Evolutionary conservation across 192 early-diverging fungal genomes (phyloP).

Genomic region (Umbelopsis sp.): DNA sequence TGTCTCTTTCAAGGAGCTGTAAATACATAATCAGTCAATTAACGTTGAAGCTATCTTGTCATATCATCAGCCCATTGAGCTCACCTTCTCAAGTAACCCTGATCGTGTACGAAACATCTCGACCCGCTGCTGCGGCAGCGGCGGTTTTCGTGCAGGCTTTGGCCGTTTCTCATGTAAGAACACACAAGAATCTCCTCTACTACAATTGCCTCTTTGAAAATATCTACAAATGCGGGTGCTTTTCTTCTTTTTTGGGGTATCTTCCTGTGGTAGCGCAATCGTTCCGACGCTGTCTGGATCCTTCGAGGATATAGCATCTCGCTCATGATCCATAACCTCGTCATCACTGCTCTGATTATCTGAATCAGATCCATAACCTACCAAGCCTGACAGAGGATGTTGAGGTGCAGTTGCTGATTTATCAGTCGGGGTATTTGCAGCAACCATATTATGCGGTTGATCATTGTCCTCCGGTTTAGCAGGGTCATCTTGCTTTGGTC

Average conservation of each 20-base stretch:
- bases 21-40: background rate
- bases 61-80: background rate
- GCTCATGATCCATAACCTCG: constrained; percentile 47
- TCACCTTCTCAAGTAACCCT: constrained; percentile 48
- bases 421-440: background rate
- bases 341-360: constrained; percentile 30
- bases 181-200: constrained; percentile 44
- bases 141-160: constrained; percentile 32
- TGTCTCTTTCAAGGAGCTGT: constrained; percentile 62
- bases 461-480: background rate
- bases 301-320: constrained; percentile 52
- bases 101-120: constrained; percentile 39
- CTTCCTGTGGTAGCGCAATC: constrained; percentile 25
- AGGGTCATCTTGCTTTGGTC: background rate
- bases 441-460: background rate
- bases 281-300: constrained; percentile 45
- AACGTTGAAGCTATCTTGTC: background rate
- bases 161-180: constrained; percentile 47
- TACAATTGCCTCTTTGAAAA: constrained; percentile 48
- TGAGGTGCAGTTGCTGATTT: background rate
- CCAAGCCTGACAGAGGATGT: constrained; percentile 14
- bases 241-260: constrained; percentile 4
- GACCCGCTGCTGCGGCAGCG: constrained; percentile 19
- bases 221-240: constrained; percentile 41
- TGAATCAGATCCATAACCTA: constrained; percentile 39